A percentile compares a stretch with the other conserved stretches of the same genome.
These are phyloP conservation scores for barley (Hordeum vulgare) DNA, from an alignment of 176 grass and related monocot genomes.

Conservation along the genomic window DNA sequence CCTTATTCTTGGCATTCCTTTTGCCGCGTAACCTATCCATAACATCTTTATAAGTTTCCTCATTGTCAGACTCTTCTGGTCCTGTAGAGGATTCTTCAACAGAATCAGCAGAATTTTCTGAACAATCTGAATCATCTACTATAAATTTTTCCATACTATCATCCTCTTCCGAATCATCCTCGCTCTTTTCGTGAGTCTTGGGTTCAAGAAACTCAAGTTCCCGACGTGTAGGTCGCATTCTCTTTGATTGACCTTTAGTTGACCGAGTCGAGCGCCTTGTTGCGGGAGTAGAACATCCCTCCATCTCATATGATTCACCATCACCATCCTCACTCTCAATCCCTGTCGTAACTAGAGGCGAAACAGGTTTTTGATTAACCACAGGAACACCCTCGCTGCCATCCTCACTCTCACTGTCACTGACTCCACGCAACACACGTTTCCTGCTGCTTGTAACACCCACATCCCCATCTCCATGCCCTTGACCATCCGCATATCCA, in stretches of 20 bases:
- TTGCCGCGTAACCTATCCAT: constrained; percentile 38
- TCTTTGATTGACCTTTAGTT: constrained; percentile 9
- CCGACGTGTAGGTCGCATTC: not conserved
- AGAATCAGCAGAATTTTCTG: constrained; percentile 17
- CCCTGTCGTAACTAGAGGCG: not conserved
- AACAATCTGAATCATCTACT: constrained; percentile 21
- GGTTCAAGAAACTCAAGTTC: constrained; percentile 27
- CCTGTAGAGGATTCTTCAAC: not conserved
- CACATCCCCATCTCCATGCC: not conserved
- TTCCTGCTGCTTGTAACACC: constrained; percentile 20
- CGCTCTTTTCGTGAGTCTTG: constrained; percentile 32
- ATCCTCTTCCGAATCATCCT: constrained; percentile 31
- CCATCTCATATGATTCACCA: not conserved
- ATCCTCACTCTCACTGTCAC: constrained; percentile 45
- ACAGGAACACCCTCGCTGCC: not conserved
- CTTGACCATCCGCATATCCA: not conserved
- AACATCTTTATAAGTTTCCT: constrained; percentile 27
- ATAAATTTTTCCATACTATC: constrained; percentile 55
- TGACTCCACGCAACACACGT: not conserved
- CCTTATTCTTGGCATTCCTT: constrained; percentile 30
- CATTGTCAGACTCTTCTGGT: constrained; percentile 20
- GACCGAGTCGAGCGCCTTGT: constrained; percentile 34
- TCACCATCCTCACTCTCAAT: constrained; percentile 9
- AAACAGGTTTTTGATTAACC: not conserved
- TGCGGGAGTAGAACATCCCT: not conserved